Evolutionary conservation across 192 early-diverging fungal species (phyloP).

Genomic region (Linnemannia exigua): DNA sequence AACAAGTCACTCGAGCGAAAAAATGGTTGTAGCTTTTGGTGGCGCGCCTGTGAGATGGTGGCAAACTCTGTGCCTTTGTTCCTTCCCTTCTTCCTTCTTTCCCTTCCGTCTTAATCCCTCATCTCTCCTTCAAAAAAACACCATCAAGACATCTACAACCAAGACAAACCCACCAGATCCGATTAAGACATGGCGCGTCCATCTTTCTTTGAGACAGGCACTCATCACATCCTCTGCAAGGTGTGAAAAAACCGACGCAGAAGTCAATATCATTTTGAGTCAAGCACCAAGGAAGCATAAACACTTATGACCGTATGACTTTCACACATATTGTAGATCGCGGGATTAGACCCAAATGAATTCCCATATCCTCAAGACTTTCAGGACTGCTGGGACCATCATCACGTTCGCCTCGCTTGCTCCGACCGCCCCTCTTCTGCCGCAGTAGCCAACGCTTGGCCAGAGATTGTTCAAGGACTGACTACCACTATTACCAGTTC

Average conservation of each 20-base stretch:
- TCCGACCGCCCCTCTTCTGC: slow-evolving; percentile 8
- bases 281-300: not conserved
- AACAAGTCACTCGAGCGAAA: not conserved
- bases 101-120: not conserved
- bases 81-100: not conserved
- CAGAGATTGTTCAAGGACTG: slow-evolving; percentile 36
- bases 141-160: not conserved
- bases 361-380: slow-evolving; percentile 26
- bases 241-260: not conserved
- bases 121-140: not conserved
- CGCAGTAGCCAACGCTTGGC: slow-evolving; percentile 2
- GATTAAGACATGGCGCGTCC: not conserved
- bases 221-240: slow-evolving; percentile 41
- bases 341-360: slow-evolving; percentile 21
- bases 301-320: no score
- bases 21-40: not conserved
- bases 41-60: not conserved
- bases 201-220: slow-evolving; percentile 38
- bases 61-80: slow-evolving; percentile 9
- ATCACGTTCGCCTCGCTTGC: slow-evolving; percentile 46
- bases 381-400: slow-evolving; percentile 40
- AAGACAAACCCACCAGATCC: not conserved
- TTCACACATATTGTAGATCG: slow-evolving; percentile 12
- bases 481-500: slow-evolving; percentile 28
- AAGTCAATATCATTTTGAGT: no score